These are phyloP conservation scores for Taxillus chinensis DNA, from an alignment of 164 flowering plant species.

Conservation along the genomic window DNA sequence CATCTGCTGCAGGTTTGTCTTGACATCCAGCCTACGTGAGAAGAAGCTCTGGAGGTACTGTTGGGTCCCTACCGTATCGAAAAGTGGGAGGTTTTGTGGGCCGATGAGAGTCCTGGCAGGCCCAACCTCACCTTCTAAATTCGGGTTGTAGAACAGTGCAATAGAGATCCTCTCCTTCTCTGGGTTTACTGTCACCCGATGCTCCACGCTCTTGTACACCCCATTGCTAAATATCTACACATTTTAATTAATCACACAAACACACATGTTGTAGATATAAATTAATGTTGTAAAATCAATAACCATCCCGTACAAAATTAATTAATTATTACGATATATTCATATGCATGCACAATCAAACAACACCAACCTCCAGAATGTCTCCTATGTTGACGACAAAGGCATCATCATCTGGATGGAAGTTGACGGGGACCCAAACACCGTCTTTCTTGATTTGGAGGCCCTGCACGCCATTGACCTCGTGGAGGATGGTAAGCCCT, in stretches of 20 bases:
- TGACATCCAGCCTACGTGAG: too few relatives aligned
- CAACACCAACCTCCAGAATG: background rate
- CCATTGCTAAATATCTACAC: conserved; percentile 37
- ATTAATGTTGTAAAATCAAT: too few relatives aligned
- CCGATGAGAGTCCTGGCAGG: conserved; percentile 8
- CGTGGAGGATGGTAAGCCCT: background rate
- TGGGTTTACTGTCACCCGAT: conserved; percentile 24
- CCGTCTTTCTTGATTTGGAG: conserved; percentile 5
- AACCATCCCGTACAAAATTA: too few relatives aligned
- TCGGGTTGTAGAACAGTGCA: conserved; percentile 26
- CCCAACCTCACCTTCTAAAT: conserved; percentile 19
- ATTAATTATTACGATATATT: too few relatives aligned
- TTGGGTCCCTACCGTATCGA: conserved; percentile 12
- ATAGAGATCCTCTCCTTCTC: conserved; percentile 30
- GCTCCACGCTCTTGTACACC: conserved; percentile 27
- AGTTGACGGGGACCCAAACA: conserved; percentile 1
- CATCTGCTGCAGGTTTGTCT: too few relatives aligned
- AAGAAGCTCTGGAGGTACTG: conserved; percentile 7
- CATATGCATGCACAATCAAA: too few relatives aligned
- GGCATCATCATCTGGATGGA: conserved; percentile 1
- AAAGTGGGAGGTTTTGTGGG: conserved; percentile 19
- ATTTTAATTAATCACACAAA: too few relatives aligned
- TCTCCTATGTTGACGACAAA: conserved; percentile 5
- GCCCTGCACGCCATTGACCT: background rate
- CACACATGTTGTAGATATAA: too few relatives aligned